A percentile compares a stretch with the other conserved stretches of the same genome.
These are phyloP conservation scores for Phytophthora meadii DNA, from an alignment of 352 stramenopile species.

Conservation along the genomic window DNA sequence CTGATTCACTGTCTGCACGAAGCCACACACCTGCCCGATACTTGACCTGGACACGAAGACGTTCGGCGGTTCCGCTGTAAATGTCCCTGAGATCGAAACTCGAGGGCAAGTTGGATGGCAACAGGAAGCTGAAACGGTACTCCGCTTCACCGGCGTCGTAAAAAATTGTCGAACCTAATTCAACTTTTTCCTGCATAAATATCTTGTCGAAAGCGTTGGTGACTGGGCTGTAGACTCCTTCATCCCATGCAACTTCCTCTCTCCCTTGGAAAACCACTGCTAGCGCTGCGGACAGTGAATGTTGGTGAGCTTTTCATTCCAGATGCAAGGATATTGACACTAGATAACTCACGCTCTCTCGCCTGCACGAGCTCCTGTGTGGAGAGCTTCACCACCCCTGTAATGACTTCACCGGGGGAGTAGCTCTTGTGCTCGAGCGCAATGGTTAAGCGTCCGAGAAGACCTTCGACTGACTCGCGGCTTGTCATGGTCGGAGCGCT, in stretches of 20 bases:
- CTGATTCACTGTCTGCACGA: conserved; percentile 30
- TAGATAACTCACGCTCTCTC: conserved; percentile 35
- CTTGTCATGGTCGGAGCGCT: conserved; percentile 24
- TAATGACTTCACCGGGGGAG: conserved; percentile 35
- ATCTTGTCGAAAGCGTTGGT: conserved; percentile 39
- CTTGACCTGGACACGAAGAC: conserved; percentile 37
- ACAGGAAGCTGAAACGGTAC: conserved; percentile 30
- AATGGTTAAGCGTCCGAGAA: conserved; percentile 34
- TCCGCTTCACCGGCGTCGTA: conserved; percentile 30
- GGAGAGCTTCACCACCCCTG: conserved; percentile 32
- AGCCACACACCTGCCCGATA: conserved; percentile 44
- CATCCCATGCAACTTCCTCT: conserved; percentile 39
- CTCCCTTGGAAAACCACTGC: conserved; percentile 33
- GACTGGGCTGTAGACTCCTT: conserved; percentile 37
- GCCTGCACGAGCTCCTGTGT: conserved; percentile 30
- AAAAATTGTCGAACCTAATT: conserved; percentile 20
- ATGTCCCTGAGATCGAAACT: conserved; percentile 41
- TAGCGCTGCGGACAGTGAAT: conserved; percentile 22
- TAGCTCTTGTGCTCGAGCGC: conserved; percentile 34
- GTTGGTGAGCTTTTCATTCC: conserved; percentile 1
- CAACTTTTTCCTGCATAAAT: conserved; percentile 43
- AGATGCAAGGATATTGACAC: background rate
- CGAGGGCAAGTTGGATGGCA: conserved; percentile 28
- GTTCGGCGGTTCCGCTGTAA: conserved; percentile 36
- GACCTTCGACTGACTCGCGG: conserved; percentile 38